Conservation (phyloP, 495 filamentous ascomycete species). For the Penicillium paradoxum region DNA sequence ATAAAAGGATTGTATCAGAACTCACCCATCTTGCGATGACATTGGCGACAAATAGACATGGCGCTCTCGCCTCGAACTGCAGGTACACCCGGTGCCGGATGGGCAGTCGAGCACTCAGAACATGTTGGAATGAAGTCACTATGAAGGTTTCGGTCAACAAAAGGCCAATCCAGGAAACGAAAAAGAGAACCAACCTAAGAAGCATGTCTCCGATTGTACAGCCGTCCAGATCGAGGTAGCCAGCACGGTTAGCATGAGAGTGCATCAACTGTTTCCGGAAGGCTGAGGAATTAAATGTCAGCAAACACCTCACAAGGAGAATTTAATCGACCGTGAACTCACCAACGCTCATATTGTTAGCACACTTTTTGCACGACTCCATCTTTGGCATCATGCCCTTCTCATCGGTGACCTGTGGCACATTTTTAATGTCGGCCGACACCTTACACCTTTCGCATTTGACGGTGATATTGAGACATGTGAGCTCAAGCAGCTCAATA, state of each 20-base stretch:
- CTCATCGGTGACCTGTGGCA: constrained; percentile 47
- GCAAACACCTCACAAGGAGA: neutral
- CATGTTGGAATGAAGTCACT: constrained; percentile 84
- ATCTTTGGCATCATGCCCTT: constrained; percentile 33
- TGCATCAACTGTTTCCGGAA: constrained; percentile 78
- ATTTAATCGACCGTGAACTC: constrained; percentile 1
- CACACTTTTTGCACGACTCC: constrained; percentile 72
- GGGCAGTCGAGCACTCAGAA: constrained; percentile 67
- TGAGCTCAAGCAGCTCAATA: constrained; percentile 74
- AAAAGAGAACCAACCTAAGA: constrained; percentile 52
- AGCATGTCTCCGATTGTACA: constrained; percentile 77
- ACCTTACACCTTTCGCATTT: constrained; percentile 87
- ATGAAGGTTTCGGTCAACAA: neutral
- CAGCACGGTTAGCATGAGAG: constrained; percentile 66
- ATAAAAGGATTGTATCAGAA: neutral
- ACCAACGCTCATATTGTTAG: constrained; percentile 59
- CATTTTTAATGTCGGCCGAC: constrained; percentile 61
- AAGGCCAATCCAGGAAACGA: neutral
- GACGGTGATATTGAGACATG: constrained; percentile 62
- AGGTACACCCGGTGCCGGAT: constrained; percentile 57
- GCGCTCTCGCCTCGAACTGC: constrained; percentile 72
- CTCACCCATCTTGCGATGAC: constrained; percentile 75
- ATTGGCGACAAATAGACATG: constrained; percentile 74
- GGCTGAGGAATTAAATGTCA: constrained; percentile 26
- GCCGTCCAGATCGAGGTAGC: constrained; percentile 76